Base-by-base conservation (phyloP, 495 filamentous ascomycete genomes). In the Cercophora newfieldiana region DNA sequence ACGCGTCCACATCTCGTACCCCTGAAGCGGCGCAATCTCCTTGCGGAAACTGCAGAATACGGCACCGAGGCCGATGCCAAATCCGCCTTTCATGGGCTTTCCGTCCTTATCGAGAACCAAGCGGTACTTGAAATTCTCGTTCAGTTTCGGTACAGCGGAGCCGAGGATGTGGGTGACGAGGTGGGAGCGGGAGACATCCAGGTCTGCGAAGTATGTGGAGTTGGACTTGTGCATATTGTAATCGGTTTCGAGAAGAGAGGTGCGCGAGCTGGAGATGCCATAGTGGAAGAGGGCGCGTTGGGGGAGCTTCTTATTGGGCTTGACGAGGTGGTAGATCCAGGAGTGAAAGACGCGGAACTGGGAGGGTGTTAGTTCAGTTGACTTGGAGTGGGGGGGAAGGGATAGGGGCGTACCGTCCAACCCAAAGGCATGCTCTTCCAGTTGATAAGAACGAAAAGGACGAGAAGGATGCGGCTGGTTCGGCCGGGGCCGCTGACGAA, bases 211-310 rank as follows among this genome's bases (percentile, higher is more conserved):
- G 82, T 92, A 95, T 3, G 91, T 95, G 62, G 80, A 85, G 80
- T 95, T 95, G 69, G 86, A 89, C 73, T 95, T 95, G 84, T 95
- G 91, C 44, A 91, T 65, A 80, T 95, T 94, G 79, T 92, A 90
- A 77, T 95, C 91, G 71, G 84, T 87, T 74, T 95, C 91, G 69
- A 85, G 81, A 14, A 90, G 74, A 0, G 85, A 80, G 47, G 86
- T 84, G 70, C 84, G 83, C 19, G 84, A 83, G 18, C 79, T 74
- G 18, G 86, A 87, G 63, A 91, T 83, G 64, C 87, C 74, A 29
- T 88, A 89, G 33, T 86, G 82, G 80, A 92, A 92, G 53, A 92
- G 77, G 70, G 83, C 78, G 68, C 76, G 68, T 30, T 81, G 80
- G 62, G 82, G 80, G 51, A 87, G 77, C 8, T 49, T 29, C 16